Conservation (phyloP, 2,329 filamentous ascomycete species). For the Penicillium aurantiogriseum region DNA sequence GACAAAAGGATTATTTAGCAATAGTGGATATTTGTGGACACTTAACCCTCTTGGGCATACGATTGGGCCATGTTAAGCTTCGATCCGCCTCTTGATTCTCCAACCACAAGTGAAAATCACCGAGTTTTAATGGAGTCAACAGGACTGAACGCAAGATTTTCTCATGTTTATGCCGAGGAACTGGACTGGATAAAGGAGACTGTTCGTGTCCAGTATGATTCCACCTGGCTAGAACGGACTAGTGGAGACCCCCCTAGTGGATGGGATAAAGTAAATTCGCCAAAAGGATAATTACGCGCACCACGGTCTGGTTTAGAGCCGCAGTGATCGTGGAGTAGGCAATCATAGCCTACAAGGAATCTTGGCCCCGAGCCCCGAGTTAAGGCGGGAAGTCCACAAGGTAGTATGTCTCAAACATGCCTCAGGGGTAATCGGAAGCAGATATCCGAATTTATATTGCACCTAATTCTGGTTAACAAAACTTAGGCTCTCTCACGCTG, state of each 20-base stretch:
- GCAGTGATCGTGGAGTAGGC: constrained; percentile 17
- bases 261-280: constrained; percentile 2
- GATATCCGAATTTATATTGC: background rate
- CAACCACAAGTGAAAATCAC: background rate
- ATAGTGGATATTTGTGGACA: constrained; percentile 4
- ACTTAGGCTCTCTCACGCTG: background rate
- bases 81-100: background rate
- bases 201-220: background rate
- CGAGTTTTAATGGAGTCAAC: background rate
- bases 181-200: background rate
- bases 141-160: background rate
- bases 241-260: constrained; percentile 3
- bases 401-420: background rate
- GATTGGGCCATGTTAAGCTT: constrained; percentile 18
- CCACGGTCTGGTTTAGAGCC: constrained; percentile 3
- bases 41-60: background rate
- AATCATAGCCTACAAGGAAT: constrained; percentile 10
- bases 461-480: background rate
- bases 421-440: constrained; percentile 1
- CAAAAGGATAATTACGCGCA: constrained; percentile 8
- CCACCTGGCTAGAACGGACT: background rate
- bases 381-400: background rate
- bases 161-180: background rate
- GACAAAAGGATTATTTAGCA: constrained; percentile 6
- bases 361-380: constrained; percentile 13